Evolutionary conservation across 768 basidiomycete species (phyloP).

Genomic region (Lactarius indigo): DNA sequence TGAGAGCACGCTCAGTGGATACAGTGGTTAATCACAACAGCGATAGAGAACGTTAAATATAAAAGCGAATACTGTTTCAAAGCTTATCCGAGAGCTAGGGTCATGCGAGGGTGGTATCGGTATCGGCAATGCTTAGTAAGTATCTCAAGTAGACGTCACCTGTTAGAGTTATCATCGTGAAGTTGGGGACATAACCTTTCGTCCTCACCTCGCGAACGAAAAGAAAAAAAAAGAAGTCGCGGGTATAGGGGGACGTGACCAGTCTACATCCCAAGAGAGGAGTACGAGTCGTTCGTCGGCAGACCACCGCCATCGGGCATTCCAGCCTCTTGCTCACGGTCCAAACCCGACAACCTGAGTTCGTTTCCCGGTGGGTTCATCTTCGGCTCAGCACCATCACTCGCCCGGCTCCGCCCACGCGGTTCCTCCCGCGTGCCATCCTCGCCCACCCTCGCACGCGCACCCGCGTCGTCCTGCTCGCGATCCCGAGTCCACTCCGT

Average conservation of each 20-base stretch:
- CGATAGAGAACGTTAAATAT: too few species aligned
- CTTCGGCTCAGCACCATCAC: not conserved
- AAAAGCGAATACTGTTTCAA: too few species aligned
- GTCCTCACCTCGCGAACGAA: too few species aligned
- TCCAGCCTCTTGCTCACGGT: slow-evolving; percentile 13
- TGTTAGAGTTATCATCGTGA: not conserved
- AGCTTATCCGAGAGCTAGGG: not conserved
- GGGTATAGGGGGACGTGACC: not conserved
- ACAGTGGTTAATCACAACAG: too few species aligned
- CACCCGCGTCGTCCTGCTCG: not conserved
- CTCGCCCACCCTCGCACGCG: not conserved
- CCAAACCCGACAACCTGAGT: slow-evolving; percentile 18
- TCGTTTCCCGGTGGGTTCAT: not conserved
- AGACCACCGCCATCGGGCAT: not conserved
- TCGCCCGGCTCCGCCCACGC: not conserved
- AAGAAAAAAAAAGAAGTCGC: too few species aligned
- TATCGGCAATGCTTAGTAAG: not conserved
- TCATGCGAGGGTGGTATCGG: not conserved
- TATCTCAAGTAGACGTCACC: not conserved
- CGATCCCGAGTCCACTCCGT: not conserved
- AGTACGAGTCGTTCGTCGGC: slow-evolving; percentile 5
- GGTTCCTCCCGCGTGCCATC: not conserved
- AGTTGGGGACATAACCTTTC: too few species aligned
- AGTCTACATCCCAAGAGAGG: slow-evolving; percentile 5
- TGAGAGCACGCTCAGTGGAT: too few species aligned